Conservation (phyloP, 805 yeast genomes). For the Candida tammaniensis region DNA sequence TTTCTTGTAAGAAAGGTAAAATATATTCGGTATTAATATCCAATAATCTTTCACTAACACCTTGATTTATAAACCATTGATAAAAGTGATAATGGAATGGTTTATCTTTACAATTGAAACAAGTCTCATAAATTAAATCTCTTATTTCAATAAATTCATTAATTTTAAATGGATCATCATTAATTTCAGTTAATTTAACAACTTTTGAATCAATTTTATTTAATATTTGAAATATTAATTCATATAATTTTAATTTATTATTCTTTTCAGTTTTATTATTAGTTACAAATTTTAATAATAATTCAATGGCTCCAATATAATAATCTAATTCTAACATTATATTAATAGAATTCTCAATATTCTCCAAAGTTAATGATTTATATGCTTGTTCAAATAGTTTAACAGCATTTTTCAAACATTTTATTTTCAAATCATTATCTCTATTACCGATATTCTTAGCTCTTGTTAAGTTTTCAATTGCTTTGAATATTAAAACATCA, state of each 20-base stretch:
- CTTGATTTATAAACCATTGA: conserved; percentile 85
- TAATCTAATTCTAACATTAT: conserved; percentile 76
- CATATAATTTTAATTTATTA: conserved; percentile 50
- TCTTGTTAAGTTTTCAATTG: conserved; percentile 84
- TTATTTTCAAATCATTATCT: conserved; percentile 66
- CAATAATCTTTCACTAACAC: conserved; percentile 70
- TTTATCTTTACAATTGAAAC: conserved; percentile 73
- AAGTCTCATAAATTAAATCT: conserved; percentile 69
- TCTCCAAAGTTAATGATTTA: conserved; percentile 72
- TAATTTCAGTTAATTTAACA: conserved; percentile 37
- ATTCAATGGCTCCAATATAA: conserved; percentile 82
- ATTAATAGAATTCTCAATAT: conserved; percentile 73
- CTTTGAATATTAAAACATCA: conserved; percentile 91
- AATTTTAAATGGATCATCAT: conserved; percentile 34
- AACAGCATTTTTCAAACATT: conserved; percentile 72
- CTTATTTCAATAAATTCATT: conserved; percentile 58
- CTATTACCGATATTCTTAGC: conserved; percentile 73
- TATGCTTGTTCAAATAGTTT: conserved; percentile 75
- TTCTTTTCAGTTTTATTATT: conserved; percentile 41
- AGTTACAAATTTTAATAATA: conserved; percentile 72
- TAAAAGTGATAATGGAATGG: conserved; percentile 89
- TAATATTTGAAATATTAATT: conserved; percentile 71
- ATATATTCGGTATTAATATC: conserved; percentile 81
- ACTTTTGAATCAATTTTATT: conserved; percentile 68
- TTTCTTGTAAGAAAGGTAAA: conserved; percentile 70